Percentiles rank a stretch among this genome's conserved stretches.
Conservation (phyloP, 2,329 filamentous ascomycete genomes). For the Rhynchosporium secalis region DNA sequence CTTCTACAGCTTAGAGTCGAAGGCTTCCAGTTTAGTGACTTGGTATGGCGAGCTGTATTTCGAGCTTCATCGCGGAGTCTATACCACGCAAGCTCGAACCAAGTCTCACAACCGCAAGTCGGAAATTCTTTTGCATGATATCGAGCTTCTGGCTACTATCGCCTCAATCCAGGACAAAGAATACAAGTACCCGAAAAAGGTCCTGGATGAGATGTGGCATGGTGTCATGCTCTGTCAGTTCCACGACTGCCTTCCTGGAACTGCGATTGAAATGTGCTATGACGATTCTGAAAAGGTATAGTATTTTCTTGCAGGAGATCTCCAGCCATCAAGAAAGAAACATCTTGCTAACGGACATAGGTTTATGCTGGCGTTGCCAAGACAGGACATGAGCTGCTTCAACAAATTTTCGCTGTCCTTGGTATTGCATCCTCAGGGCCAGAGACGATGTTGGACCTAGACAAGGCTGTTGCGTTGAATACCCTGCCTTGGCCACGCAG, state of each 20-base stretch:
- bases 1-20: slow-evolving; percentile 81
- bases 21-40: slow-evolving; percentile 71
- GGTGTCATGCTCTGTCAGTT: slow-evolving; percentile 89
- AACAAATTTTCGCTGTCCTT: slow-evolving; percentile 67
- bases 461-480: slow-evolving; percentile 67
- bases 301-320: neutral
- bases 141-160: slow-evolving; percentile 85
- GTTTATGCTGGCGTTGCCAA: slow-evolving; percentile 82
- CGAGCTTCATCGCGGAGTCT: slow-evolving; percentile 93
- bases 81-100: slow-evolving; percentile 96
- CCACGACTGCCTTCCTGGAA: slow-evolving; percentile 94
- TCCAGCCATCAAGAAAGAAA: neutral
- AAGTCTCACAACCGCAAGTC: slow-evolving; percentile 89
- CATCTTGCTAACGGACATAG: slow-evolving; percentile 43
- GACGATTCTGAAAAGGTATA: slow-evolving; percentile 82
- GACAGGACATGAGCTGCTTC: slow-evolving; percentile 69
- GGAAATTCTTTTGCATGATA: slow-evolving; percentile 80
- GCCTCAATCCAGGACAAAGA: slow-evolving; percentile 66
- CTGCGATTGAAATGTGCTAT: slow-evolving; percentile 96
- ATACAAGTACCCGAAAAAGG: slow-evolving; percentile 89
- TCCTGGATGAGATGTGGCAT: slow-evolving; percentile 98
- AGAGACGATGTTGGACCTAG: slow-evolving; percentile 42
- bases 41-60: slow-evolving; percentile 99
- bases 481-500: slow-evolving; percentile 83
- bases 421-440: slow-evolving; percentile 54